Base-by-base conservation (phyloP, 495 filamentous ascomycete species). In the Haplographium delicatum region DNA sequence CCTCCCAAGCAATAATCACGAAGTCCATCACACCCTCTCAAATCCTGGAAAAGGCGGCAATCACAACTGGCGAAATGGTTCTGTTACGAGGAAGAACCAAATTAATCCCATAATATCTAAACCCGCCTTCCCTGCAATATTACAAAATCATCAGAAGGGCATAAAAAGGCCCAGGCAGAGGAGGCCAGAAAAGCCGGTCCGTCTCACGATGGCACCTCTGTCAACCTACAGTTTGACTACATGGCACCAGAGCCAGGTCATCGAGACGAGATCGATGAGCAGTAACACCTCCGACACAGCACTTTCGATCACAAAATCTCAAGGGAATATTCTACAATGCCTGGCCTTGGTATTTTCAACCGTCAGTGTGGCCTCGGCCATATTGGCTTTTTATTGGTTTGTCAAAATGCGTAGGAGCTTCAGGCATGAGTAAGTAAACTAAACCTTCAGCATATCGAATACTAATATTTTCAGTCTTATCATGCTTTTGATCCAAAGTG, bases 391-490 rank as follows among this genome's bases (percentile, higher is more conserved):
- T 43, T 89, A 84, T 64, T 88, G 83, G 83, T 87, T 90, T 65
- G 66, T 77, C 34, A 76, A 77, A 57, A 90, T 90, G 85, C 74
- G 78, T 56, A 75, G 81, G 59, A 79, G 69, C 38, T 90, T 88
- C 63, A 76, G 86, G 43, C 86, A 88, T 62, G 81, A 83, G 84
- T 84, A 77, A 68, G 74, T 30, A 11, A 18, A 40, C 34, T 23
- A 16, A n/a, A 43, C 16, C 23, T 13, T 15, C 18, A 19, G 44
- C 20, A 25, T 20, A 19, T 20, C 18, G 24, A 20, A 49, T 57
- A 55, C 63, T 68, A 53, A 65, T 49, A 28, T 33, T 30, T 22
- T 26, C 49, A 87, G 83, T 47, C 69, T 87, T 46, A 86, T 87
- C 50, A 79, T 87, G 75, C 60, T 89, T 44, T 65, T 87, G 20